Conservation (phyloP, 805 yeast species). For the Zygotorulaspora chibaensis region DNA sequence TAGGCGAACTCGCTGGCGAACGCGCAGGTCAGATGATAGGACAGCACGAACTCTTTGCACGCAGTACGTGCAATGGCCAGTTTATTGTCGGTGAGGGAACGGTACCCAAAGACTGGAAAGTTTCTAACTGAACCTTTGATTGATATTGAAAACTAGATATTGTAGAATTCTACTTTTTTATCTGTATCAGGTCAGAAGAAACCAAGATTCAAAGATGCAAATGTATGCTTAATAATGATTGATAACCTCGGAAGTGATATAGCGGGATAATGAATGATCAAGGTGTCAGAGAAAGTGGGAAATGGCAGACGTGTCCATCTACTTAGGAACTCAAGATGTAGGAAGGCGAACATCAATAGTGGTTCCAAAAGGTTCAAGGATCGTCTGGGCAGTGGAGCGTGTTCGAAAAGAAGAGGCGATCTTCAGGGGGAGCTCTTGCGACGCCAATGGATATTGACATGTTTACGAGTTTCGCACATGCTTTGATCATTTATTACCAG, state of each 20-base stretch:
- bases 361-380: too few relatives aligned
- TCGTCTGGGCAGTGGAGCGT: too few relatives aligned
- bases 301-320: too few relatives aligned
- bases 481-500: background rate
- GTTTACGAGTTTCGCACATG: background rate
- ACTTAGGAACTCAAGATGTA: too few relatives aligned
- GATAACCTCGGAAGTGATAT: background rate
- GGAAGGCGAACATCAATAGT: too few relatives aligned
- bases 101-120: background rate
- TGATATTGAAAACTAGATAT: background rate
- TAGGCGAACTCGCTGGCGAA: too few relatives aligned
- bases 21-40: background rate
- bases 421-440: too few relatives aligned
- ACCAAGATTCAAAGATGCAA: conserved; percentile 42
- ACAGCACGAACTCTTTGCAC: background rate
- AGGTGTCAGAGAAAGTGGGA: too few relatives aligned
- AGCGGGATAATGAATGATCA: background rate
- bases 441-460: too few relatives aligned
- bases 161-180: background rate
- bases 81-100: background rate
- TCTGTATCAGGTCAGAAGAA: conserved; percentile 10
- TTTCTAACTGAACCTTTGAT: background rate
- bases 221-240: conserved; percentile 36
- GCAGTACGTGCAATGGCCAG: too few relatives aligned
- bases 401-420: too few relatives aligned